These are phyloP conservation scores for Solanum hybrid DNA, from an alignment of 305 asterid species.

Conservation along the genomic window DNA sequence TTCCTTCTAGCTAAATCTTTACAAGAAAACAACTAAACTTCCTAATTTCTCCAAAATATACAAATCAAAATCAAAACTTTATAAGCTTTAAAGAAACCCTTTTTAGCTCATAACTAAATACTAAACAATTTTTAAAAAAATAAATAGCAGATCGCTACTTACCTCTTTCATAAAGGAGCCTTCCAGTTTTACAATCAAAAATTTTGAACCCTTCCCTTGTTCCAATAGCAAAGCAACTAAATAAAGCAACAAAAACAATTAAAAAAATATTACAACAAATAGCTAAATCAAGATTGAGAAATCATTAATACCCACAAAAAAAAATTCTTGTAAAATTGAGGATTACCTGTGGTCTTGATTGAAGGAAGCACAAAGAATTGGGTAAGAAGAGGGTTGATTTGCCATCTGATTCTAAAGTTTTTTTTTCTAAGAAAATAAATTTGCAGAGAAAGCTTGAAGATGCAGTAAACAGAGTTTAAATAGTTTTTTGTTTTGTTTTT, in stretches of 20 bases:
- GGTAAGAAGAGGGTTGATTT: conserved; percentile 42
- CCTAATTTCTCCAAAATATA: neutral
- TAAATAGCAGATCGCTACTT: neutral
- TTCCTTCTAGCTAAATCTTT: neutral
- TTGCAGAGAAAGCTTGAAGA: neutral
- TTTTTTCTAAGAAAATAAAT: neutral
- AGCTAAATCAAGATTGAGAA: neutral
- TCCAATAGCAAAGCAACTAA: conserved; percentile 80
- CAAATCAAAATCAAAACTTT: neutral
- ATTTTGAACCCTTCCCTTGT: conserved; percentile 68
- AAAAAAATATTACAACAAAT: neutral
- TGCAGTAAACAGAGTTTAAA: neutral
- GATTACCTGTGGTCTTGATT: conserved; percentile 73
- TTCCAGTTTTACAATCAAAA: conserved; percentile 67
- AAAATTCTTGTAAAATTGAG: neutral
- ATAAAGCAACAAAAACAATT: neutral
- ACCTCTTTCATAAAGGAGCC: conserved; percentile 78
- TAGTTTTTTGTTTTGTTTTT: too few relatives aligned
- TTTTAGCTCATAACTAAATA: neutral
- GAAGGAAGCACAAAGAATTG: conserved; percentile 68
- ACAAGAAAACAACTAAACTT: neutral
- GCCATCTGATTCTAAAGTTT: conserved; percentile 26
- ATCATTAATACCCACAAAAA: neutral
- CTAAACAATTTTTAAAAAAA: neutral
- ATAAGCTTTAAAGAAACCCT: neutral